phyloP scores from a whole-genome alignment of 202 grass and related monocot genomes.

The Elaeis oleifera region DNA sequence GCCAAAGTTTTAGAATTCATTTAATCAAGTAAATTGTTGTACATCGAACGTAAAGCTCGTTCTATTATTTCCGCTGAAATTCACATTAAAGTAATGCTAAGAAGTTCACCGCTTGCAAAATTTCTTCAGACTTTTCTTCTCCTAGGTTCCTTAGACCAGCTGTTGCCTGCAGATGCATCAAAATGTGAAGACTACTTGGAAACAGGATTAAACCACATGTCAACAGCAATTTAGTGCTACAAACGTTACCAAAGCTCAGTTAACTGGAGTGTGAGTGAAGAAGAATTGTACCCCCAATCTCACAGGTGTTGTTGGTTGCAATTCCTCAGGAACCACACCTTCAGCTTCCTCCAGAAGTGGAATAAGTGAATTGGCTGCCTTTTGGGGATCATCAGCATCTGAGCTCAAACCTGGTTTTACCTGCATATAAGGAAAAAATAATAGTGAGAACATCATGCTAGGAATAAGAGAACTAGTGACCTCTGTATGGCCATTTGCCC shows the following conservation, averaged over 20 bases:
- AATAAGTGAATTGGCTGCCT: conserved; percentile 23
- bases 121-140: conserved; percentile 32
- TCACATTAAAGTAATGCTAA: too few relatives aligned
- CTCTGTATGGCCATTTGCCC: too few relatives aligned
- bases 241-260: too few relatives aligned
- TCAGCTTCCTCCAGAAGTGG: conserved; percentile 20
- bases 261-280: too few relatives aligned
- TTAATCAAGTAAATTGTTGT: too few relatives aligned
- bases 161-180: conserved; percentile 25
- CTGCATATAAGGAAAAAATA: conserved; percentile 1
- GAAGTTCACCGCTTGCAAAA: conserved; percentile 35
- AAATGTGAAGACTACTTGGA: too few relatives aligned
- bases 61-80: too few relatives aligned
- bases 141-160: conserved; percentile 44
- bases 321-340: conserved; percentile 4
- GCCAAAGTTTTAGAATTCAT: too few relatives aligned
- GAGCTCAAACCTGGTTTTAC: conserved; percentile 24
- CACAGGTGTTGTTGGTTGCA: conserved; percentile 16
- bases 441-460: background rate
- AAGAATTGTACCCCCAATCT: conserved; percentile 18
- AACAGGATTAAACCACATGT: too few relatives aligned
- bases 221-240: too few relatives aligned
- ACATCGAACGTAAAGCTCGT: too few relatives aligned
- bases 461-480: too few relatives aligned
- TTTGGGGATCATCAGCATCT: conserved; percentile 16